Percentiles rank a stretch among this genome's conserved stretches.
These are phyloP conservation scores for Oryza brachyantha DNA, from an alignment of 176 grass and related monocot species.

Conservation along the genomic window DNA sequence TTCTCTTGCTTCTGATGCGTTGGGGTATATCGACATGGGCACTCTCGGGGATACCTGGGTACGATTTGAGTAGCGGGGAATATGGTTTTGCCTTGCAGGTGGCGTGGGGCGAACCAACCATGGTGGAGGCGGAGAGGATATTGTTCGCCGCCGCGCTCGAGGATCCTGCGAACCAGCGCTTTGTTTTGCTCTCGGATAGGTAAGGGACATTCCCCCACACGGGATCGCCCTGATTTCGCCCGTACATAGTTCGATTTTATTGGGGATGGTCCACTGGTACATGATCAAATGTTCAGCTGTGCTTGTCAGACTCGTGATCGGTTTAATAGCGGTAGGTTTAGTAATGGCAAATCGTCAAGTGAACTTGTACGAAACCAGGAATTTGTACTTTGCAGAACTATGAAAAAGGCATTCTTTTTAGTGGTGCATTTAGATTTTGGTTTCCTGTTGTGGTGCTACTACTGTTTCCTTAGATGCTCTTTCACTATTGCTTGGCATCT, in stretches of 20 bases:
- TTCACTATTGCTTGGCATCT: neutral
- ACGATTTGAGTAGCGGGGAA: conserved; percentile 21
- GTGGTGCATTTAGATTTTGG: neutral
- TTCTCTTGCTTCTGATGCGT: neutral
- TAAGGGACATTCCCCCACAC: conserved; percentile 18
- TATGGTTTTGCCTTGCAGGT: conserved; percentile 52
- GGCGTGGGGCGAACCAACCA: conserved; percentile 80
- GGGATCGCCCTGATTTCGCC: neutral
- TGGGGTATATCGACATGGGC: neutral
- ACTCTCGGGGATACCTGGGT: neutral
- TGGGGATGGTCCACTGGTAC: neutral
- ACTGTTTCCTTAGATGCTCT: neutral
- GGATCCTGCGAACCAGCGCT: conserved; percentile 77
- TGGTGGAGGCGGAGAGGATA: conserved; percentile 86
- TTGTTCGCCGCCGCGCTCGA: conserved; percentile 68
- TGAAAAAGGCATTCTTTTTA: neutral
- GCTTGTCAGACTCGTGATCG: neutral
- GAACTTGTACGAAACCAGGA: neutral
- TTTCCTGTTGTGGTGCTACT: neutral
- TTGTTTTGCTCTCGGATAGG: conserved; percentile 92
- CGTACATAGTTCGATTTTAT: neutral
- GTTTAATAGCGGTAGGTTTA: conserved; percentile 13
- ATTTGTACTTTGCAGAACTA: too few relatives aligned
- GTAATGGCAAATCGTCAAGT: conserved; percentile 14
- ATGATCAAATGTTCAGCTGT: neutral